Evolutionary conservation across 164 flowering plant species (phyloP).

Genomic region (Annona cherimola): DNA sequence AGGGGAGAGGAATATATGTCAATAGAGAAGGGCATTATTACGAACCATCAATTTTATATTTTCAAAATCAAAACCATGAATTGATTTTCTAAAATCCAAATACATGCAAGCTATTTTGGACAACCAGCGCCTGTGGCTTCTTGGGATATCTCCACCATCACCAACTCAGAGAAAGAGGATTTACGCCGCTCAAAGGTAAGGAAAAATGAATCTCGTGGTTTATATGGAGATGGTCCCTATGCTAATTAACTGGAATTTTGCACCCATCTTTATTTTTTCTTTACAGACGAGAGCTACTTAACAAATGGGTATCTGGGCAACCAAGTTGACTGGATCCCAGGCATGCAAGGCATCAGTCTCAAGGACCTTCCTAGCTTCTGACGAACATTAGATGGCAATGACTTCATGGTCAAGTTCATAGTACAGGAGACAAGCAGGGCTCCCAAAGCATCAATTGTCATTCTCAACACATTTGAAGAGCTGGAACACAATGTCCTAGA

Average conservation of each 20-base stretch:
- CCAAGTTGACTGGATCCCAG: slow-evolving; percentile 12
- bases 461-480: slow-evolving; percentile 24
- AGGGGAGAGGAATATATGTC: too few relatives aligned
- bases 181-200: slow-evolving; percentile 50
- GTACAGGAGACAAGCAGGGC: slow-evolving; percentile 12
- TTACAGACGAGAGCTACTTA: slow-evolving; percentile 12
- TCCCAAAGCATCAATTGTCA: slow-evolving; percentile 17
- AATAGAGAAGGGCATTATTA: too few relatives aligned
- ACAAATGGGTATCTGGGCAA: slow-evolving; percentile 14
- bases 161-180: slow-evolving; percentile 25
- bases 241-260: too few relatives aligned
- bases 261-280: background rate
- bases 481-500: slow-evolving; percentile 15
- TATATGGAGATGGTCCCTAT: too few relatives aligned
- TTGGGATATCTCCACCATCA: slow-evolving; percentile 28
- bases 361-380: slow-evolving; percentile 9
- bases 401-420: slow-evolving; percentile 7
- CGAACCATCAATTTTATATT: too few relatives aligned
- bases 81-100: too few relatives aligned
- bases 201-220: background rate
- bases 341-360: slow-evolving; percentile 8
- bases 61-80: too few relatives aligned
- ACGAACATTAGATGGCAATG: slow-evolving; percentile 8
- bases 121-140: slow-evolving; percentile 43
- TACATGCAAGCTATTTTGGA: slow-evolving; percentile 40